Base-by-base conservation (phyloP, 345 rosid genomes). In the Dipteronia dyeriana region DNA sequence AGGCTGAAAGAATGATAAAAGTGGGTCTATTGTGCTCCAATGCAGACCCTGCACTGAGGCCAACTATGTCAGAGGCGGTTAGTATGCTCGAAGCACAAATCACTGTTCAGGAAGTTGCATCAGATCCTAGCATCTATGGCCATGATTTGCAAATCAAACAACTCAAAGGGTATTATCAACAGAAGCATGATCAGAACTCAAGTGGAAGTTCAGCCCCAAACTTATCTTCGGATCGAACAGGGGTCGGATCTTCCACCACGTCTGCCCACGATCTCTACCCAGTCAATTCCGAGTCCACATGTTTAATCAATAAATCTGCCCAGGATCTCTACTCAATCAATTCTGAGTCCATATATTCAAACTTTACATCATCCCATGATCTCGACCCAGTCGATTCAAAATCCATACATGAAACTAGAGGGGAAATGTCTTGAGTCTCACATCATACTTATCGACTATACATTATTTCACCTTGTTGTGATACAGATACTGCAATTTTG, bases 81-180 rank as follows among this genome's bases (percentile, higher is more conserved):
- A 31, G 34, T 31, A 31, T 31, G 34, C 34, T 31, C 5, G 34
- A 31, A 31, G 3, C 34, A 4, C 34, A 31, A 31, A 31, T 3
- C 5, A 31, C 3, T 31, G 34, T 31, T 31, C 3, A 2, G 34
- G 34, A 3, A 31, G 34, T 31, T 31, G 34, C 34, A 3, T 31
- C 34, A 31, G 34, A 31, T 31, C 5, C 34, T 31, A 0, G 34
- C 34, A 31, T 31, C 3, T 31, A 31, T 31, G 34, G 34, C 0
- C 4, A 31, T 31, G 34, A 31, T 31, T 31, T 31, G 34, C 34
- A 84, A 54, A 80, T 80, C 17, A 76, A 80, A 71, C 79, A 79
- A 51, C 47, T 66, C 5, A 2, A 31, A 34, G 41, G 8, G 16
- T 5, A 16, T 14, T 31, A 10, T 64, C 41, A 64, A 12, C 19